Evolutionary conservation across 805 yeast genomes (phyloP).

Genomic region (Zygosaccharomyces pseudorouxii): DNA sequence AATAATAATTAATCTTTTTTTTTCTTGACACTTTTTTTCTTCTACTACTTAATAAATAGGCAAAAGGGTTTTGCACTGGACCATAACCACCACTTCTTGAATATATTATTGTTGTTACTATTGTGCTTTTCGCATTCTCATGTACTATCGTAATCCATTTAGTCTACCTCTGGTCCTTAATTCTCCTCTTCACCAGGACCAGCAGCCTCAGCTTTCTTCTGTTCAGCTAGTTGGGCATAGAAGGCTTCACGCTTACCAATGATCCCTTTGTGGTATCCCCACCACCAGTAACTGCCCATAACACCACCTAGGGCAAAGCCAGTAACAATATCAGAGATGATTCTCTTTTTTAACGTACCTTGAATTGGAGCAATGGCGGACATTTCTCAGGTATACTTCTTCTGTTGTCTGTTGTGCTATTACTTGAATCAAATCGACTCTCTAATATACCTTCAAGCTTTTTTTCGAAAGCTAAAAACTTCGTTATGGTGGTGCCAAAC

Average conservation of each 20-base stretch:
- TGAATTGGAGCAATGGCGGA: slow-evolving; percentile 76
- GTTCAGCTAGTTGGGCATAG: slow-evolving; percentile 73
- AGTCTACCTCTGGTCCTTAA: background rate
- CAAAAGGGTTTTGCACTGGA: slow-evolving; percentile 1
- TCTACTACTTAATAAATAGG: slow-evolving; percentile 6
- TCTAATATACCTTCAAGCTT: background rate
- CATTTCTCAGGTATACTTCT: slow-evolving; percentile 3
- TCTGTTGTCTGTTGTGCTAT: background rate
- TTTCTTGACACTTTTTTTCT: slow-evolving; percentile 2
- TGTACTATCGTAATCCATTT: background rate
- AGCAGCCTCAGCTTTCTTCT: slow-evolving; percentile 44
- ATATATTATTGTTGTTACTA: slow-evolving; percentile 3
- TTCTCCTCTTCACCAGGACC: background rate
- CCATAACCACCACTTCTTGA: slow-evolving; percentile 1
- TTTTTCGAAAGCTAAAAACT: background rate
- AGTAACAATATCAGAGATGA: slow-evolving; percentile 69
- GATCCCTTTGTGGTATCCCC: slow-evolving; percentile 70
- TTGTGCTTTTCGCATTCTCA: background rate
- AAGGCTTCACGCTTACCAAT: slow-evolving; percentile 77
- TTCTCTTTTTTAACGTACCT: slow-evolving; percentile 76
- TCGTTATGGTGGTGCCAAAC: background rate
- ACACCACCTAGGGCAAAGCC: slow-evolving; percentile 62
- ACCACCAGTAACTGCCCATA: slow-evolving; percentile 77
- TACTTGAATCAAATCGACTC: background rate
- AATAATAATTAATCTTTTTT: slow-evolving; percentile 2